These are phyloP conservation scores for Closterium sp. DNA, from an alignment of 139 green algal species.

Conservation along the genomic window DNA sequence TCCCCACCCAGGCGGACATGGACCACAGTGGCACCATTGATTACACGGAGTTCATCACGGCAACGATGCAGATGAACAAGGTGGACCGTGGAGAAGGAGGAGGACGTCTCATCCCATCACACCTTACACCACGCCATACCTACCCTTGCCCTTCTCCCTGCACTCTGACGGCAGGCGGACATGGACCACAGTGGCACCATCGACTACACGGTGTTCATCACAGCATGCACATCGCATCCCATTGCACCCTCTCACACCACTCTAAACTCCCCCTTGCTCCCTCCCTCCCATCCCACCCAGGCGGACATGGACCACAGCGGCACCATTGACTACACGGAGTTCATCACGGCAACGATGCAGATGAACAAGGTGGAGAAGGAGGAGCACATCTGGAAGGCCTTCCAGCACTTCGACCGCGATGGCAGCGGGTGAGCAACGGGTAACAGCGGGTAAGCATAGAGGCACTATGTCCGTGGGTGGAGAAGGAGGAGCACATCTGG, in stretches of 20 bases:
- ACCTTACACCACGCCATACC: too few species aligned
- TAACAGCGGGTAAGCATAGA: too few species aligned
- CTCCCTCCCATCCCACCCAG: background rate
- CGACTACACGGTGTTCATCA: conserved; percentile 53
- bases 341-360: conserved; percentile 69
- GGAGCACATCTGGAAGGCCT: conserved; percentile 53
- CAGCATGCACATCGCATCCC: too few species aligned
- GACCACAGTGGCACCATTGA: conserved; percentile 74
- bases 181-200: conserved; percentile 68
- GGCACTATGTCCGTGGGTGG: too few species aligned
- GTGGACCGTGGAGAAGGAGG: too few species aligned
- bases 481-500: conserved; percentile 46
- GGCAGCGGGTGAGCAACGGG: conserved; percentile 43
- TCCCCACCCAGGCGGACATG: conserved; percentile 52
- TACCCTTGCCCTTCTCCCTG: too few species aligned
- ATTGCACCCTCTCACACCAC: background rate
- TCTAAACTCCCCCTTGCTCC: background rate
- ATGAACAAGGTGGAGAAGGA: conserved; percentile 51
- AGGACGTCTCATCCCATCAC: too few species aligned
- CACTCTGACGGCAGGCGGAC: conserved; percentile 50
- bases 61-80: conserved; percentile 60
- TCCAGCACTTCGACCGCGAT: conserved; percentile 53
- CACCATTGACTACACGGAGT: conserved; percentile 88
- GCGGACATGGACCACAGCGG: conserved; percentile 61
- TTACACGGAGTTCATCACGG: conserved; percentile 81